Evolutionary conservation across 768 basidiomycete genomes (phyloP).

Genomic region (Fibroporia radiculosa): DNA sequence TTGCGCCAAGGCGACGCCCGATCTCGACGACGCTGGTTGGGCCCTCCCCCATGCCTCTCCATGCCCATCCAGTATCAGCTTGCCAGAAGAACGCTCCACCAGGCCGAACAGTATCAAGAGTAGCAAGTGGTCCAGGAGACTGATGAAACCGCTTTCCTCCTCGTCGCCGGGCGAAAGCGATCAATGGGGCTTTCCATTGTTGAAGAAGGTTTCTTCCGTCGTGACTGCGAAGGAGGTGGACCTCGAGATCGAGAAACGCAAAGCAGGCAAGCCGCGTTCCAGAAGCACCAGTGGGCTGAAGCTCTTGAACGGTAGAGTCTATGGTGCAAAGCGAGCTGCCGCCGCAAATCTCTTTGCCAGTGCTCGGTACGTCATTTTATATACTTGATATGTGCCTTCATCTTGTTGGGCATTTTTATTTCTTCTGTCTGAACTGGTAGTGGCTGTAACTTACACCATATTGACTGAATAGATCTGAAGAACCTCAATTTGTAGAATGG

Average conservation of each 20-base stretch:
- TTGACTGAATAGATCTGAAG: slow-evolving; percentile 31
- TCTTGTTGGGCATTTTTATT: neutral
- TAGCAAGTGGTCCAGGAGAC: slow-evolving; percentile 23
- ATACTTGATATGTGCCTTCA: neutral
- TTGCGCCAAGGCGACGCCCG: slow-evolving; percentile 8
- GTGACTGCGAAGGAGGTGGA: neutral
- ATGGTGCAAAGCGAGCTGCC: slow-evolving; percentile 39
- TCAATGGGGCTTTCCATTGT: slow-evolving; percentile 4
- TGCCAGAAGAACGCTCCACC: slow-evolving; percentile 9
- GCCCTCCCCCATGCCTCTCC: slow-evolving; percentile 12
- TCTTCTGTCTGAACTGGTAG: neutral
- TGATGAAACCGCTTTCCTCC: slow-evolving; percentile 26
- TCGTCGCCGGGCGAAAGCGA: slow-evolving; percentile 16
- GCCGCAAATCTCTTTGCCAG: slow-evolving; percentile 56
- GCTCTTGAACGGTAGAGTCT: slow-evolving; percentile 84
- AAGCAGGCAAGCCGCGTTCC: slow-evolving; percentile 3
- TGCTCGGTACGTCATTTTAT: slow-evolving; percentile 20
- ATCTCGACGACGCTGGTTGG: slow-evolving; percentile 12
- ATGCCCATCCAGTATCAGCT: slow-evolving; percentile 9
- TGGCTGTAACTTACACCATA: neutral
- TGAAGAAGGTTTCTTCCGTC: slow-evolving; percentile 11
- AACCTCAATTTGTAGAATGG: slow-evolving; percentile 90
- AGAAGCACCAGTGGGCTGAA: neutral
- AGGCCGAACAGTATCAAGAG: slow-evolving; percentile 3
- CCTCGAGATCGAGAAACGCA: neutral